Evolutionary conservation across 805 yeast genomes (phyloP), one percentile per base, ranked within the genome.

Genomic region (Kluyveromyces siamensis): DNA sequence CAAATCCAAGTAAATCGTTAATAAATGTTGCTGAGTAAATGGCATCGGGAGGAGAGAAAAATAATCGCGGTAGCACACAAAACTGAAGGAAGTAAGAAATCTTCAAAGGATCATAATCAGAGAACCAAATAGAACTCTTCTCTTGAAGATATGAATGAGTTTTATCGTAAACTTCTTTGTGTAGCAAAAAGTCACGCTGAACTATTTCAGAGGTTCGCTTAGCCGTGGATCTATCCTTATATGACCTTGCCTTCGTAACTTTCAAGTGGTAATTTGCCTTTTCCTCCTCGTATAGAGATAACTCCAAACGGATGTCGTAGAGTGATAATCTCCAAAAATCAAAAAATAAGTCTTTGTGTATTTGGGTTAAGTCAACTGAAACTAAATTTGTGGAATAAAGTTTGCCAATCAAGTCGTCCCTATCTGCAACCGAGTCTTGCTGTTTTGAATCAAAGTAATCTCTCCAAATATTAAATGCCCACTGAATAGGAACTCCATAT

Each of bases 391-490:
- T 48, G 1, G 48, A 52, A 8, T 53, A 41, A 16, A 64, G 33
- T 30, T 50, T 48, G 2, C 44, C 25, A 13, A 50, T 51, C 27
- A 53, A 38, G 2, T 45, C 38, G 4, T 45, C 55, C 4, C 46
- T 33, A 1, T 44, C 53, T 10, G 41, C 49, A 2, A 57, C 54
- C 8, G 41, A 35, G 10, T 54, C 50, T 18, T 53, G 45, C 51
- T 62, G 50, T 40, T 55, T 50, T 52, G 58, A 52, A 46, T 65
- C 62, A 63, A 72, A 51, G 59, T 67, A 53, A 45, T 57, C 60
- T 60, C 96, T 74, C 95, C 96, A 88, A 2, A 87, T 59, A 52
- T 83, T 87, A 66, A 87, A 87, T 0, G 81, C 81, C 87, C 91
- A 83, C 17, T 74, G 72, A 0, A 77, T 63, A 2, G 78, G 71